Percentiles rank a stretch among this genome's conserved stretches.
Evolutionary conservation across 2,329 filamentous ascomycete genomes (phyloP).

Genomic region (Penicillium palitans): DNA sequence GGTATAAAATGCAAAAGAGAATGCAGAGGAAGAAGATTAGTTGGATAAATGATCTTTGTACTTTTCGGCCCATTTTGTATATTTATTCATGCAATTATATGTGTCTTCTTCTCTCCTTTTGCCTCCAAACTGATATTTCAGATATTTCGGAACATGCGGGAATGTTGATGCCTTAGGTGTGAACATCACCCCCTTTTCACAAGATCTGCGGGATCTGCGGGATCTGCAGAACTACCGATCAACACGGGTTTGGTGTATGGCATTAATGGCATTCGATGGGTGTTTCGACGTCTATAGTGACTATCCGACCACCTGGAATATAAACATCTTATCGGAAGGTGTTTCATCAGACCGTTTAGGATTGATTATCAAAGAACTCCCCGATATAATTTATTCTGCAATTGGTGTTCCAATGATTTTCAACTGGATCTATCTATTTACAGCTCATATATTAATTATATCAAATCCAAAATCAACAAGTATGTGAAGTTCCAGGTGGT

Average conservation of each 20-base stretch:
- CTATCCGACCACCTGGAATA: no score
- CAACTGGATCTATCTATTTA: no score
- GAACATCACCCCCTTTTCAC: neutral
- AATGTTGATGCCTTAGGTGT: conserved; percentile 4
- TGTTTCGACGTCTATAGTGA: neutral
- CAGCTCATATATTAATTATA: no score
- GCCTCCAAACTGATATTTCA: neutral
- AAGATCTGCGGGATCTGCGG: neutral
- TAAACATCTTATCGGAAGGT: no score
- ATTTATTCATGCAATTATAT: conserved; percentile 6
- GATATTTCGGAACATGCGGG: conserved; percentile 2
- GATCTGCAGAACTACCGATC: neutral
- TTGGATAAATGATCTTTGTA: conserved; percentile 38
- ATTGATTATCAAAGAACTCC: no score
- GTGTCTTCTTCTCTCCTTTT: neutral
- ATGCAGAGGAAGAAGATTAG: conserved; percentile 37
- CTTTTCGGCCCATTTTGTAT: conserved; percentile 38
- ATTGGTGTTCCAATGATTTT: no score
- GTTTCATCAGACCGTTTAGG: no score
- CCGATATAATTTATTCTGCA: no score
- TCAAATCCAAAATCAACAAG: no score
- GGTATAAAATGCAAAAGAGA: conserved; percentile 40
- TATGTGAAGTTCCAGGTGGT: no score
- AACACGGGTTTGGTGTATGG: neutral
- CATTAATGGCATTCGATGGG: neutral